These are phyloP conservation scores for Esteya vermicola DNA, from an alignment of 2,329 filamentous ascomycete species.

Conservation along the genomic window DNA sequence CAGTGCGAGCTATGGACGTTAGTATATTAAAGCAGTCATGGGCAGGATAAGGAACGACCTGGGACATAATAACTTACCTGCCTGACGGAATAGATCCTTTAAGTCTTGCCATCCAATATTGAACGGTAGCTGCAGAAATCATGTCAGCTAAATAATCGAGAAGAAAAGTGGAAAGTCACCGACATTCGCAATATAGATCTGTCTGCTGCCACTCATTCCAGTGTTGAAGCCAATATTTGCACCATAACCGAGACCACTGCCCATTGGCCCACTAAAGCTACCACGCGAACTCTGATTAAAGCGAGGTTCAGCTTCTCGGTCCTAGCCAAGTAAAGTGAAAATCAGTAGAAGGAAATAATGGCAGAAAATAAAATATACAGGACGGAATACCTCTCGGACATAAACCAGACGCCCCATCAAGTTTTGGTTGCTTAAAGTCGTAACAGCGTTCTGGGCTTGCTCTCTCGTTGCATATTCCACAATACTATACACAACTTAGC, in stretches of 20 bases:
- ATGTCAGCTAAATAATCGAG: neutral
- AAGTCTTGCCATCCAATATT: slow-evolving; percentile 98
- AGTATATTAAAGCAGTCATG: neutral
- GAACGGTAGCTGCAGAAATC: slow-evolving; percentile 66
- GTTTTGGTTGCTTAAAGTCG: slow-evolving; percentile 97
- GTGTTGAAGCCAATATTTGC: slow-evolving; percentile 40
- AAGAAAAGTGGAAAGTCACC: slow-evolving; percentile 29
- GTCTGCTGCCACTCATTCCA: slow-evolving; percentile 49
- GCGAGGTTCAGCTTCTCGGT: slow-evolving; percentile 94
- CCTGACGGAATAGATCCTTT: slow-evolving; percentile 96
- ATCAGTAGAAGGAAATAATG: no score
- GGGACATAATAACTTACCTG: slow-evolving; percentile 49
- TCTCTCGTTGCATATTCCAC: slow-evolving; percentile 99
- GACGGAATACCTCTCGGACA: slow-evolving; percentile 69
- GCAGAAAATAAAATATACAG: neutral
- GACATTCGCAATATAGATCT: slow-evolving; percentile 98
- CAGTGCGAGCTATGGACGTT: slow-evolving; percentile 37
- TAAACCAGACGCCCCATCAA: slow-evolving; percentile 98
- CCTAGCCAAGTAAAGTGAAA: no score
- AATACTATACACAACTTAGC: slow-evolving; percentile 50
- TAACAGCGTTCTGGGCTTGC: slow-evolving; percentile 94
- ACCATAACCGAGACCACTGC: neutral
- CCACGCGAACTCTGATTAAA: slow-evolving; percentile 64
- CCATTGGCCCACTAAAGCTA: slow-evolving; percentile 16
- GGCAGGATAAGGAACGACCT: neutral